Base-by-base conservation (phyloP, 495 filamentous ascomycete species). In the Lasiosphaeriaceae sp. region DNA sequence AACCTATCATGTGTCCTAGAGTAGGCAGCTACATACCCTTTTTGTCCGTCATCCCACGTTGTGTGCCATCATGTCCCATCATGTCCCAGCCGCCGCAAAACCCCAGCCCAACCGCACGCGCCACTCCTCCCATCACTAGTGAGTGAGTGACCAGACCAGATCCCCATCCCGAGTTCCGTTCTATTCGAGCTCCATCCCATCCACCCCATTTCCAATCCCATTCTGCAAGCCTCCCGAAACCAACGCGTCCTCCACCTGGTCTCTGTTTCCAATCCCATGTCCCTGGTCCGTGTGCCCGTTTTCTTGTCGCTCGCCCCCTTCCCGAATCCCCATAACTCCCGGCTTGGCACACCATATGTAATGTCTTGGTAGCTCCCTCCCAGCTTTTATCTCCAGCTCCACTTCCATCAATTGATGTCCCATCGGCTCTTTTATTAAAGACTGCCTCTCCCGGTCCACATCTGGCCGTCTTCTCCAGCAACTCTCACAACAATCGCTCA, bases 271-370 rank as follows among this genome's bases (percentile, higher is more conserved):
- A 31, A 9, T 31, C 3, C 26, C 26, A 3, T 4, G 2, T 20
- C 35, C n/a, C 49, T 23, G 16, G n/a, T 11, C 29, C 29, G n/a
- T 29, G 31, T 51, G 17, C 31, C 31, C 35, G 49, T 43, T 17
- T 47, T 31, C 26, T 31, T 31, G 26, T 31, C 9, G 9, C 20
- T 37, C 29, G 23, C 37, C 12, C n/a, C 39, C 26, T 31, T 31
- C 26, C 4, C 26, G 26, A 4, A 3, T 54, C 22, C 26, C 31
- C 44, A 52, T 43, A 56, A 39, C 22, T 61, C 48, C 47, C 62
- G 55, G 44, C 54, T 60, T 58, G 55, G 56, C 51, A 45, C 49
- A 2, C 56, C 34, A 54, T 48, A 26, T 58, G 23, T 17, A 37
- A 17, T 22, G 45, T 12, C 14, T 7, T 11, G 3, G 26, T 3